A percentile compares a stretch with the other conserved stretches of the same genome.
phyloP scores from a whole-genome alignment of 164 flowering plant species.

The Macadamia integrifolia region DNA sequence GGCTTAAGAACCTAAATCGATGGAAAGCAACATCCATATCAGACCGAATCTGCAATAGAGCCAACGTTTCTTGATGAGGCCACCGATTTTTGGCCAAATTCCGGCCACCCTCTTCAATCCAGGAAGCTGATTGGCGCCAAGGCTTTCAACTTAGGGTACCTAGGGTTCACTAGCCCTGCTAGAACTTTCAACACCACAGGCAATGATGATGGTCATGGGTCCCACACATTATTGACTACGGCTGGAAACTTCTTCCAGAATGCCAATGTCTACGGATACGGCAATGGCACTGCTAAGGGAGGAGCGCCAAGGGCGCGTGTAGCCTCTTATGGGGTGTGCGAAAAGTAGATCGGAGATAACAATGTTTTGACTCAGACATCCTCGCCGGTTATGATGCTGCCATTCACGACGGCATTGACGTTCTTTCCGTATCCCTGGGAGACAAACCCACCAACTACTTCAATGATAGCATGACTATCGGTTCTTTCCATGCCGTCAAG shows the following conservation, averaged over 20 bases:
- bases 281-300: slow-evolving; percentile 20
- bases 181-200: slow-evolving; percentile 7
- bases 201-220: slow-evolving; percentile 28
- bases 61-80: too few species aligned
- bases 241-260: slow-evolving; percentile 19
- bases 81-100: too few species aligned
- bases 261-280: slow-evolving; percentile 17
- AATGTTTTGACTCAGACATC: slow-evolving; percentile 41
- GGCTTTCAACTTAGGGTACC: slow-evolving; percentile 19
- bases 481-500: slow-evolving; percentile 60
- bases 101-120: too few species aligned
- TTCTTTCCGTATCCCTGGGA: slow-evolving; percentile 42
- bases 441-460: slow-evolving; percentile 28
- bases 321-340: slow-evolving; percentile 23
- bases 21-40: too few species aligned
- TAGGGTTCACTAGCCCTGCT: neutral
- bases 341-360: neutral
- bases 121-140: slow-evolving; percentile 20
- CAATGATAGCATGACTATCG: slow-evolving; percentile 45
- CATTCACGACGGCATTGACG: slow-evolving; percentile 51
- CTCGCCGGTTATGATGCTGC: slow-evolving; percentile 52
- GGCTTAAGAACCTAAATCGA: too few species aligned
- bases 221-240: slow-evolving; percentile 26
- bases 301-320: slow-evolving; percentile 24
- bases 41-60: too few species aligned